Evolutionary conservation across 2,329 filamentous ascomycete species (phyloP).

Genomic region (Curvularia lunata): DNA sequence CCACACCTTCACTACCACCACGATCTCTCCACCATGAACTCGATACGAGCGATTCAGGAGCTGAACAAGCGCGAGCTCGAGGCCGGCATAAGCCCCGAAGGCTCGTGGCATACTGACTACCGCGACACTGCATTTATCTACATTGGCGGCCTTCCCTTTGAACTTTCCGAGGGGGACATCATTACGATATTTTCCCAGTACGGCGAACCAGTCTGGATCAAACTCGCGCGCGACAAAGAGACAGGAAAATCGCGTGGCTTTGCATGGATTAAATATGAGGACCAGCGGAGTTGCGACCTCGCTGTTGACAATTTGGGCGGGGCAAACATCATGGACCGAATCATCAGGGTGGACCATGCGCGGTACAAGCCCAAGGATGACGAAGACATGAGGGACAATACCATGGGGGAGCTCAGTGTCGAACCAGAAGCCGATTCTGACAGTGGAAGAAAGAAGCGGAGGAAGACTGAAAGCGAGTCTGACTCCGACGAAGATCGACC

Average conservation of each 20-base stretch:
- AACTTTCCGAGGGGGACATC: slow-evolving; percentile 93
- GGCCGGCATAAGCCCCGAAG: slow-evolving; percentile 81
- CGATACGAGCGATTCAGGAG: slow-evolving; percentile 87
- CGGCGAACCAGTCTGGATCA: slow-evolving; percentile 91
- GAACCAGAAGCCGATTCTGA: slow-evolving; percentile 45
- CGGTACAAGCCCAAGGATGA: slow-evolving; percentile 89
- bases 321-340: slow-evolving; percentile 77
- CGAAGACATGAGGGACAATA: slow-evolving; percentile 67
- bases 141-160: slow-evolving; percentile 91
- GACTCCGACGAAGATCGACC: slow-evolving; percentile 60
- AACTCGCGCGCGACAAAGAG: slow-evolving; percentile 92
- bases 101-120: slow-evolving; percentile 97
- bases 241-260: slow-evolving; percentile 95
- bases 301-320: slow-evolving; percentile 96
- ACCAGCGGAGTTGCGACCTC: slow-evolving; percentile 92
- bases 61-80: slow-evolving; percentile 96
- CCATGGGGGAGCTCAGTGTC: slow-evolving; percentile 57
- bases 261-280: slow-evolving; percentile 96
- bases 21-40: slow-evolving; percentile 73
- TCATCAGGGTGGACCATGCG: slow-evolving; percentile 89
- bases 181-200: slow-evolving; percentile 97
- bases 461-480: slow-evolving; percentile 52
- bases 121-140: slow-evolving; percentile 96
- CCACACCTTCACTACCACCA: not conserved
- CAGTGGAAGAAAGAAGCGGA: slow-evolving; percentile 58